Base-by-base conservation (phyloP, 2,329 filamentous ascomycete genomes). In the Mariannaea elegans region DNA sequence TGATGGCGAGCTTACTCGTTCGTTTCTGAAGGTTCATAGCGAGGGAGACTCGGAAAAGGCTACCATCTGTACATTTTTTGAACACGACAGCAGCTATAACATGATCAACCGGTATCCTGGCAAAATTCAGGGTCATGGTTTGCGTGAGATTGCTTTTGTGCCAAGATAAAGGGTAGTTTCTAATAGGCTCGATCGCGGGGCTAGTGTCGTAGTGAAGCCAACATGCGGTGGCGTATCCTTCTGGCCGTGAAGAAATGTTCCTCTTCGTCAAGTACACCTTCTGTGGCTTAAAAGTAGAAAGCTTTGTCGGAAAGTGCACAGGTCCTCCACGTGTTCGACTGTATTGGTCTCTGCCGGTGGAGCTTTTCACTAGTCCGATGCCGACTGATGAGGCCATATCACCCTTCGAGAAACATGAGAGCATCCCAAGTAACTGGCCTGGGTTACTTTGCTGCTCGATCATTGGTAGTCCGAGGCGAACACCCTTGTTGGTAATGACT, bases 401-500 rank as follows among this genome's bases (percentile, higher is more conserved):
- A 7, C 52, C 52, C 4, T 48, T 19, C 3, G 50, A 10, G 16
- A 48, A 59, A 47, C 63, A 65, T 1, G 58, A 64, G 0, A 65
- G 51, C 21, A 62, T 14, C 1, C 58, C 62, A 5, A 64, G 36
- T 13, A 53, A 31, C 5, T 62, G 51, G 0, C 52, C 55, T 1
- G 44, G 47, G 1, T 45, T 21, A 16, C 14, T 31, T 3, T 56
- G 39, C 29, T 52, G 32, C 27, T 49, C 38, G 1, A 56, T 27
- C 2, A 61, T 14, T 1, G 54, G 49, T 6, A 65, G 29, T 1
- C 54, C 53, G 7, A 65, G 44, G 13, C 61, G 58, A 4, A 67
- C 61, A 7, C 66, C 65, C 34, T 46, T 63, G 54, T 65, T 67
- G 34, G 65, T 63, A 14, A 65, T 58, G 24, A 32, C 36, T 3